phyloP scores from a whole-genome alignment of 1,139 yeast genomes.

The Hemisphaericaspora lyxosophila region DNA sequence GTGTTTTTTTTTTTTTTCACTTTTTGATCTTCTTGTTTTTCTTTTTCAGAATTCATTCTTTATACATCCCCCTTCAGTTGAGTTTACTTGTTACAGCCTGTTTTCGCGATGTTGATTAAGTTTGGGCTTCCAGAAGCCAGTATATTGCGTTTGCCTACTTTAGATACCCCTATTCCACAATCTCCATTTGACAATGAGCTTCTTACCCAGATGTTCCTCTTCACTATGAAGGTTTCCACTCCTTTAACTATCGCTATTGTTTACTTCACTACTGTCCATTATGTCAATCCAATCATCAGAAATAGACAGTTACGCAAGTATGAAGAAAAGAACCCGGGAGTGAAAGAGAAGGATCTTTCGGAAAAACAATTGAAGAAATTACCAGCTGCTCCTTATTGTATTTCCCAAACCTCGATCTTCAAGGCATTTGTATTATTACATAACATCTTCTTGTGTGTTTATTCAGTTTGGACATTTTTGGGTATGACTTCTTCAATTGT shows the following conservation, averaged over 20 bases:
- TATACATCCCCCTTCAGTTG: too few relatives aligned
- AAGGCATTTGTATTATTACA: constrained; percentile 60
- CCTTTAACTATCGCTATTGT: constrained; percentile 61
- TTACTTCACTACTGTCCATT: constrained; percentile 62
- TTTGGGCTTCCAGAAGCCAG: constrained; percentile 40
- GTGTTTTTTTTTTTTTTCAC: neutral
- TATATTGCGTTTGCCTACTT: constrained; percentile 33
- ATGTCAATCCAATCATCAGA: constrained; percentile 45
- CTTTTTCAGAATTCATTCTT: neutral
- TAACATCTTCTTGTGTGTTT: constrained; percentile 60
- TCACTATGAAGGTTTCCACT: constrained; percentile 40
- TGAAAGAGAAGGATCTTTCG: constrained; percentile 4
- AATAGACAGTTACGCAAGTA: constrained; percentile 34
- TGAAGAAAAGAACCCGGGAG: constrained; percentile 13
- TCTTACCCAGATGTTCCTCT: constrained; percentile 27
- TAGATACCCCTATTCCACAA: constrained; percentile 33
- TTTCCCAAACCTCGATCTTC: constrained; percentile 50
- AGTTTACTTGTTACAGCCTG: too few relatives aligned
- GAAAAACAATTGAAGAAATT: constrained; percentile 24
- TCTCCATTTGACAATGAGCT: constrained; percentile 35
- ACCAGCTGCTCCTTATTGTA: constrained; percentile 55
- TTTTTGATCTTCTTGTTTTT: neutral
- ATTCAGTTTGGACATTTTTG: constrained; percentile 70
- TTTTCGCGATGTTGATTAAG: constrained; percentile 26
- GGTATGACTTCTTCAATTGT: constrained; percentile 62